A percentile compares a stretch with the other conserved stretches of the same genome.
Evolutionary conservation across 225 moss, liverwort and hornwort genomes (phyloP).

Genomic region (Anthoceros angustus): DNA sequence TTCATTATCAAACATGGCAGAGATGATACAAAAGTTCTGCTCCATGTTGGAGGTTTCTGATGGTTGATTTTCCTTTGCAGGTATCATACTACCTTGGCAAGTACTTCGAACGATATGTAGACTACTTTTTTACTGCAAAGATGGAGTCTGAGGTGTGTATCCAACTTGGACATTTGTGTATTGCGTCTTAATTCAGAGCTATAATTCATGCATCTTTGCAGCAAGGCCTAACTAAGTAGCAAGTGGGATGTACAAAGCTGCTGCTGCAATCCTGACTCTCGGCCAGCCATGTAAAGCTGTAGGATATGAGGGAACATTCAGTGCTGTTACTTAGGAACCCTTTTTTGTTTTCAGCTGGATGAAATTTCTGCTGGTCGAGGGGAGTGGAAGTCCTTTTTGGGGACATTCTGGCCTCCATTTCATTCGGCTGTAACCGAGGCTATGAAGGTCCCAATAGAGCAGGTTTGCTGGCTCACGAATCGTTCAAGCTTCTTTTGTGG

Average conservation of each 20-base stretch:
- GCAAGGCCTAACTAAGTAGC: background rate
- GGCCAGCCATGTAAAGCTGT: background rate
- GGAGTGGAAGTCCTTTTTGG: slow-evolving; percentile 62
- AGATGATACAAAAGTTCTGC: background rate
- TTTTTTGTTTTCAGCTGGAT: slow-evolving; percentile 40
- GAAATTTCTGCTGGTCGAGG: slow-evolving; percentile 85
- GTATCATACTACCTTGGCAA: slow-evolving; percentile 67
- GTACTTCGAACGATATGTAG: slow-evolving; percentile 73
- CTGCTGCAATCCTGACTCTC: background rate
- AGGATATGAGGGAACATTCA: background rate
- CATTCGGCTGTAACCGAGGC: slow-evolving; percentile 49
- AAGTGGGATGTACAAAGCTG: no score
- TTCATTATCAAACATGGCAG: background rate
- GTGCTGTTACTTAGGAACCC: slow-evolving; percentile 11
- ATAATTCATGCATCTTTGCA: background rate
- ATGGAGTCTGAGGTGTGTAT: slow-evolving; percentile 66
- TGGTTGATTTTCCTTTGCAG: slow-evolving; percentile 21
- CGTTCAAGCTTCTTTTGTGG: slow-evolving; percentile 6
- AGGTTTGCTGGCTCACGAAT: slow-evolving; percentile 28
- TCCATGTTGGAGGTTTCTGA: background rate
- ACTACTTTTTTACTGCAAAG: slow-evolving; percentile 79
- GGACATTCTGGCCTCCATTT: slow-evolving; percentile 79
- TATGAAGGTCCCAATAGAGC: slow-evolving; percentile 60
- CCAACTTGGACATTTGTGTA: background rate
- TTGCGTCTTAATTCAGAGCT: background rate